These are phyloP conservation scores for Moricandia moricandioides DNA, from an alignment of 345 rosid species.

Conservation along the genomic window DNA sequence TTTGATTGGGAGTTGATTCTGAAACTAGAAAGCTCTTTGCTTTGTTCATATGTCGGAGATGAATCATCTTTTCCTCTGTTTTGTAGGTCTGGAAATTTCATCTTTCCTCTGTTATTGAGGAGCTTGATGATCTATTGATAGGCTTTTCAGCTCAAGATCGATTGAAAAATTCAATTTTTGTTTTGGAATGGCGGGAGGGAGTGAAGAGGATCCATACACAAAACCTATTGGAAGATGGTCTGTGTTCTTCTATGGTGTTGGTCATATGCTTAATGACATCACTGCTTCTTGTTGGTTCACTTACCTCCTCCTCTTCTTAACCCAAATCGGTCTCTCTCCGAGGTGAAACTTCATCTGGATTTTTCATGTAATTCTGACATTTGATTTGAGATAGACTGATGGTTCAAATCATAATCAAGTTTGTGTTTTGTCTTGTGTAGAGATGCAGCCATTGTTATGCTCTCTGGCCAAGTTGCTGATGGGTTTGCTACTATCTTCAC, in stretches of 20 bases:
- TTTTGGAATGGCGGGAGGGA: constrained; percentile 28
- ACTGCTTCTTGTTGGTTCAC: constrained; percentile 99
- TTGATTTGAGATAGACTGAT: background rate
- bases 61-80: background rate
- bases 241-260: constrained; percentile 78
- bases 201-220: constrained; percentile 46
- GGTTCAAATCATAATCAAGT: background rate
- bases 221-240: constrained; percentile 67
- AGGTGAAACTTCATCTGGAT: constrained; percentile 40
- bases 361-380: background rate
- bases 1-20: constrained; percentile 19
- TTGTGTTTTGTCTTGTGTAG: constrained; percentile 35
- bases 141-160: background rate
- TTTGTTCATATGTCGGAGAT: background rate
- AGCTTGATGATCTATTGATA: background rate
- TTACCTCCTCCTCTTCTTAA: constrained; percentile 78
- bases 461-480: constrained; percentile 93
- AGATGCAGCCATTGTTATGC: constrained; percentile 87
- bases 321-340: constrained; percentile 81
- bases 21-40: constrained; percentile 7
- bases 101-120: background rate
- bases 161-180: background rate
- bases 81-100: constrained; percentile 12
- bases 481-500: constrained; percentile 70
- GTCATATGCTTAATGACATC: constrained; percentile 96